Evolutionary conservation across 768 basidiomycete genomes (phyloP), one percentile per base, ranked within the genome.

Genomic region (Lactifluus subvellereus): DNA sequence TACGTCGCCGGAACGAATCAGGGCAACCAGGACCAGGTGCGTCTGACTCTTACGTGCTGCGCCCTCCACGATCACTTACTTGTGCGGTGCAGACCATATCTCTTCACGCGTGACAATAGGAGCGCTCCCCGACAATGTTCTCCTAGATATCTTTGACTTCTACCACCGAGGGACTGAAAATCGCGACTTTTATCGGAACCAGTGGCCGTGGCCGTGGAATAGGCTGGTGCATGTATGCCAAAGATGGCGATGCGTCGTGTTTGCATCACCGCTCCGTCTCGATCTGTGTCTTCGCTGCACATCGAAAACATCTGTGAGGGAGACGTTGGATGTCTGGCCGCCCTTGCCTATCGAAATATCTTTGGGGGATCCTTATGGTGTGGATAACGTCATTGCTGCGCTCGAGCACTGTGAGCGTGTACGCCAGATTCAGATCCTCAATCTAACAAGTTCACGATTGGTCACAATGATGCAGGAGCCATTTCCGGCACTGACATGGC

Each of bases 311-410:
- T 50, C 58, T 9, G 58, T 59, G 37, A 42, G 9, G 40, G 20
- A 30, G 50, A 42, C 42, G 42, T 22, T 59, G 40, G 30, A 30
- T 42, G n/a, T 32, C 42, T 60, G 59, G 59, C 59, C 51, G 7
- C 40, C 38, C 6, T 45, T 60, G 14, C 59, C 59, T 43, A 60
- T 60, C 6, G n/a, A 22, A 38, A 30, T 51, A 52, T n/a, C 22
- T 27, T 30, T 27, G 14, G 9, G 16, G n/a, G 27, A 4, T 6
- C 35, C 16, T 7, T 6, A 32, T 35, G 6, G 1, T 35, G n/a
- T 16, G 51, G 42, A 33, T 42, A 61, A 61, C 40, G 22, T 56
- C 35, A 3, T 35, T 22, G 38, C 47, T 16, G 60, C 60, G 22
- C 60, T 61, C 9, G 32, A 22, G 6, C 33, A 47, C 20, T 16